phyloP scores from a whole-genome alignment of 345 rosid species.

The Trapa bicornis region DNA sequence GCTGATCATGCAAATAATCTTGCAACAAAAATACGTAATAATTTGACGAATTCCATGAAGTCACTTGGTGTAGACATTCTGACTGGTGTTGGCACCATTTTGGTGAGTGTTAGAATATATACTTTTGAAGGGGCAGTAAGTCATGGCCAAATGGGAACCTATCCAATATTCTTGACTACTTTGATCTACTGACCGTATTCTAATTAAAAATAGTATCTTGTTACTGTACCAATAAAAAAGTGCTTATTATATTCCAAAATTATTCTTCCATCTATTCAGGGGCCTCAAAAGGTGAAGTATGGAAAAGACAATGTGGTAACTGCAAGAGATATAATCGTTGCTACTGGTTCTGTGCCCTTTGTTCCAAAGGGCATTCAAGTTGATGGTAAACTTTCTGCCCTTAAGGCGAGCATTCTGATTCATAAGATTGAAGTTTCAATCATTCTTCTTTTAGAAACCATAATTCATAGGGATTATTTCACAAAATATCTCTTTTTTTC shows the following conservation, averaged over 20 bases:
- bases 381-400: slow-evolving; percentile 46
- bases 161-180: not conserved
- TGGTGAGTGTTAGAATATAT: slow-evolving; percentile 38
- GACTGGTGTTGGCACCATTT: slow-evolving; percentile 68
- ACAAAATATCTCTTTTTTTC: not conserved
- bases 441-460: not conserved
- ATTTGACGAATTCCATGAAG: slow-evolving; percentile 88
- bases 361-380: slow-evolving; percentile 98
- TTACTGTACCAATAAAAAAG: not conserved
- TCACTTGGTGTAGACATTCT: slow-evolving; percentile 90
- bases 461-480: not conserved
- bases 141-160: not conserved
- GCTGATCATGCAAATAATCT: slow-evolving; percentile 95
- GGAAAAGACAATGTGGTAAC: slow-evolving; percentile 64
- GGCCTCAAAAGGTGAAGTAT: slow-evolving; percentile 84
- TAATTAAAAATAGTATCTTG: not conserved
- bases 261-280: slow-evolving; percentile 26
- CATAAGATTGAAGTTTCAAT: not conserved
- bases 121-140: not conserved
- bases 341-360: slow-evolving; percentile 96
- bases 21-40: slow-evolving; percentile 77
- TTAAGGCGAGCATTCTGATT: not conserved
- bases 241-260: not conserved
- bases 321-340: slow-evolving; percentile 73
- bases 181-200: not conserved